These are phyloP conservation scores for Russula vinacea DNA, from an alignment of 768 basidiomycete genomes.

Conservation along the genomic window DNA sequence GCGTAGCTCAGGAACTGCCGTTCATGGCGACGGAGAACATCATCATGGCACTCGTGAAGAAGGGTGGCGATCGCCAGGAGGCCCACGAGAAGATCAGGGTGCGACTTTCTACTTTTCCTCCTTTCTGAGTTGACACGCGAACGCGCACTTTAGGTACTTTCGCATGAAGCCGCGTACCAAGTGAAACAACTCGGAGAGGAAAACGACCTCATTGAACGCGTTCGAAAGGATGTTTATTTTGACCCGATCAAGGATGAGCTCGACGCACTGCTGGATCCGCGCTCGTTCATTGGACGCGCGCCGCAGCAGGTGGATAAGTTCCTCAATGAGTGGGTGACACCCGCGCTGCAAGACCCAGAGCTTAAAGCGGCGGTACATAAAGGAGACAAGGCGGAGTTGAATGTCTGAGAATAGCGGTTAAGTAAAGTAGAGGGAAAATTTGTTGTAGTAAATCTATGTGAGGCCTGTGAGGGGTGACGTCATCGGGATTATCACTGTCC, in stretches of 20 bases:
- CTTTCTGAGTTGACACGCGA: not conserved
- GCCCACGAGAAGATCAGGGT: slow-evolving; percentile 95
- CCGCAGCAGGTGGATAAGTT: slow-evolving; percentile 94
- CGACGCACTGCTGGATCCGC: slow-evolving; percentile 76
- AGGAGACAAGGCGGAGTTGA: slow-evolving; percentile 61
- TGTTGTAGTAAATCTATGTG: too few relatives aligned
- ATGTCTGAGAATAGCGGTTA: slow-evolving; percentile 38
- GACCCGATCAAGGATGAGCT: slow-evolving; percentile 79
- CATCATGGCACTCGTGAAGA: slow-evolving; percentile 98
- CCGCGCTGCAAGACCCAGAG: slow-evolving; percentile 66
- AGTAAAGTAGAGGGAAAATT: not conserved
- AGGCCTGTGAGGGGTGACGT: too few relatives aligned
- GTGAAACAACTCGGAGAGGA: slow-evolving; percentile 93
- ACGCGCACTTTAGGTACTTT: slow-evolving; percentile 60
- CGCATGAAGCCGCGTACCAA: slow-evolving; percentile 90
- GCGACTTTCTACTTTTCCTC: slow-evolving; percentile 30
- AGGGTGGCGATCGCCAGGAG: slow-evolving; percentile 92
- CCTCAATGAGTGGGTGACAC: slow-evolving; percentile 79
- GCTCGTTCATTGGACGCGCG: slow-evolving; percentile 88
- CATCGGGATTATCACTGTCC: too few relatives aligned
- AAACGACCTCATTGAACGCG: slow-evolving; percentile 92
- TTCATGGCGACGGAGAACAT: slow-evolving; percentile 99
- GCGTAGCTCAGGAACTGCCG: slow-evolving; percentile 91
- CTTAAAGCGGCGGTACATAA: slow-evolving; percentile 50
- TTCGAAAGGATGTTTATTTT: slow-evolving; percentile 82